These are phyloP conservation scores for Nicotiana rustica DNA, from an alignment of 305 asterid species.

Conservation along the genomic window DNA sequence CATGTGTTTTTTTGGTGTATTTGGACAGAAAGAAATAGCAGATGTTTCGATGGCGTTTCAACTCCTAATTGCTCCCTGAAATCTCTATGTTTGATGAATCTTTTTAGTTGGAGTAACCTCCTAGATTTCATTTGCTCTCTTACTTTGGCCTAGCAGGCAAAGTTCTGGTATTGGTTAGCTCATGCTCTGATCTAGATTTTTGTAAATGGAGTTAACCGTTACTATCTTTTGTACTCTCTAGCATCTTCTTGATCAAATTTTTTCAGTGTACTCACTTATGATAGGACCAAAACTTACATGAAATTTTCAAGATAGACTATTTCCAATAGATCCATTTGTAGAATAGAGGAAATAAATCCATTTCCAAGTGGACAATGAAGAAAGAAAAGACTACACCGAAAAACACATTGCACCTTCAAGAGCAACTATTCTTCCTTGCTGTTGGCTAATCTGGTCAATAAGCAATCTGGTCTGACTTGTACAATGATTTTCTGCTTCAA, in stretches of 20 bases:
- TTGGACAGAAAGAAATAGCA: no score
- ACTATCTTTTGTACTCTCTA: no score
- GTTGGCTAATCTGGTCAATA: constrained; percentile 87
- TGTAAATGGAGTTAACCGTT: no score
- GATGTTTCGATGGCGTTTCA: no score
- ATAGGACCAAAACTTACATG: background rate
- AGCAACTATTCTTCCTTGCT: constrained; percentile 71
- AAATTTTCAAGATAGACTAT: background rate
- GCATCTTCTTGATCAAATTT: background rate
- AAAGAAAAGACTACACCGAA: constrained; percentile 30
- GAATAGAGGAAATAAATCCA: constrained; percentile 23
- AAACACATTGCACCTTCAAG: constrained; percentile 75
- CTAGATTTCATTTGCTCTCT: no score
- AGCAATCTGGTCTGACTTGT: constrained; percentile 79
- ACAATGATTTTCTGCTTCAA: constrained; percentile 91
- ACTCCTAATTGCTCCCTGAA: no score
- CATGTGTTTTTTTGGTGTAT: no score
- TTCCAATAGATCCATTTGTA: background rate
- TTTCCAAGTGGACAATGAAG: constrained; percentile 9
- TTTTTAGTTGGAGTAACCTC: no score
- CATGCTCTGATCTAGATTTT: no score
- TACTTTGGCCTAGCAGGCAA: no score
- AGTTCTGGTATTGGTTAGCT: no score
- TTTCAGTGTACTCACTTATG: background rate
- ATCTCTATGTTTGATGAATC: no score